Conservation (phyloP, 2,329 filamentous ascomycete genomes). For the Neopestalotiopsis clavispora region DNA sequence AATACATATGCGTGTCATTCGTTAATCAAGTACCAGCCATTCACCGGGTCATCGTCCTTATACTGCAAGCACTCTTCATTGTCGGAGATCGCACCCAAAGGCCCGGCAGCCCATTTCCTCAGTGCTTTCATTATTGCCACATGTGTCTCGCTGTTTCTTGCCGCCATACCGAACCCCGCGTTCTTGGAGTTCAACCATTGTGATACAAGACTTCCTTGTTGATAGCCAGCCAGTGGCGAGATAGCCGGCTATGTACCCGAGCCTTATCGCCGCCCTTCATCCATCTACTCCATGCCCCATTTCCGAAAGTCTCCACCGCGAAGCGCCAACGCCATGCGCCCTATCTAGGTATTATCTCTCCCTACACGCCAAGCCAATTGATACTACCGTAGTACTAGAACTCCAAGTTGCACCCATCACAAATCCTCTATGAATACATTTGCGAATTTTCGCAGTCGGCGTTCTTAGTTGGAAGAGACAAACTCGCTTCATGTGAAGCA, state of each 20-base stretch:
- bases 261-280: background rate
- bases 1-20: no score
- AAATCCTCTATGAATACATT: background rate
- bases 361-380: background rate
- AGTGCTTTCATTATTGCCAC: background rate
- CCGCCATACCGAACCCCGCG: background rate
- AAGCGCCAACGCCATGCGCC: background rate
- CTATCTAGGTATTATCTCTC: background rate
- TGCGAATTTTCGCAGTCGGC: background rate
- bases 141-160: background rate
- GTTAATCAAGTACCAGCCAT: no score
- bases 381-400: background rate
- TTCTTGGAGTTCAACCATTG: background rate
- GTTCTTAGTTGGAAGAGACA: background rate
- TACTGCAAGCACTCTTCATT: no score
- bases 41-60: no score
- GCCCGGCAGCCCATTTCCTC: background rate
- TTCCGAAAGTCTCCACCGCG: background rate
- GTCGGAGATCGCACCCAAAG: background rate
- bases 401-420: background rate
- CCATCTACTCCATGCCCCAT: background rate
- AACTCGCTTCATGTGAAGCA: background rate
- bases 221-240: background rate
- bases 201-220: background rate
- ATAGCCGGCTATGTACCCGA: background rate